Base-by-base conservation (phyloP, 179 eudicot genomes). In the Actinidia arguta region DNA sequence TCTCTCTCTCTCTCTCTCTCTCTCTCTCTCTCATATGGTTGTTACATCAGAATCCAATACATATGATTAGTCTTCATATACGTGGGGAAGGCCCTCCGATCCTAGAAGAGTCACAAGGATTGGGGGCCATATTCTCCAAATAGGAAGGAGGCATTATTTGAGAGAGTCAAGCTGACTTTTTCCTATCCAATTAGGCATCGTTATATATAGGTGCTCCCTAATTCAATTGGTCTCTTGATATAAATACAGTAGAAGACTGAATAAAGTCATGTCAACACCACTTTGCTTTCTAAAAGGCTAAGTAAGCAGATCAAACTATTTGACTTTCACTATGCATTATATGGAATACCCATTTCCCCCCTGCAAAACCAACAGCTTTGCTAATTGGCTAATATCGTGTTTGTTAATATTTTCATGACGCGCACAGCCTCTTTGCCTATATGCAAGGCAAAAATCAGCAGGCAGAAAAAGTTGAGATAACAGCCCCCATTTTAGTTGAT, bases 401-500 rank as follows among this genome's bases (percentile, higher is more conserved):
- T n/a, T 0, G 59, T 55, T 55, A 12, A 4, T 55, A 5, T 55
- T 55, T 6, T 20, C 47, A 67, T 67, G 14, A 70, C 27, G n/a
- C n/a, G n/a, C n/a, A 48, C 8, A 70, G 74, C 12, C 74, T 70
- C 27, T 70, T 70, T 44, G 74, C 74, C 52, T 80, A 80, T 39
- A 69, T 80, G 68, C 59, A 61, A 4, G 82, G 76, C 11, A 54
- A 54, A 4, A 80, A 80, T 16, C 42, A n/a, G 48, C 61, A 27
- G 42, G 73, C 59, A 61, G 62, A 44, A 61, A 80, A 80, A 73
- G 54, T 80, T 25, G 78, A 80, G 24, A 78, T 78, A 73, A 78
- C 78, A 58, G 52, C 70, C 12, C 83, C 83, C 11, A 71, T 80
- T 6, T 51, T 80, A 25, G 67, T 72, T 4, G 69, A 70, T 46